Conservation (phyloP, 1,139 yeast species). For the Zygosaccharomyces sapae region DNA sequence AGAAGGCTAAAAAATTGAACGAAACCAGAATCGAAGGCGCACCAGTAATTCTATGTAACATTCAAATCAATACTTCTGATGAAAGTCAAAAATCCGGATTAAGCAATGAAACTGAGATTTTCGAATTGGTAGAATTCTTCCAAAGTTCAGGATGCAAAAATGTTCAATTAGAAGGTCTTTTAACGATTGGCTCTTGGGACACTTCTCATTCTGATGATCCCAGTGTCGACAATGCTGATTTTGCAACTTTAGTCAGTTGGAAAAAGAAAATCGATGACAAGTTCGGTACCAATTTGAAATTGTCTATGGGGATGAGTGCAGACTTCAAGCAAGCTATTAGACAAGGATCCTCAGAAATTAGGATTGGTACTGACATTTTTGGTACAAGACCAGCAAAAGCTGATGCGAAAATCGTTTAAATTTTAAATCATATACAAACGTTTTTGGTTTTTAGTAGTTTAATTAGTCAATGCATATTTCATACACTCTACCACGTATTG, state of each 20-base stretch:
- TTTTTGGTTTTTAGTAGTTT: constrained; percentile 2
- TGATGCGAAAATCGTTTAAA: constrained; percentile 20
- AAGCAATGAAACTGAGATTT: constrained; percentile 42
- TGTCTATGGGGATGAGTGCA: constrained; percentile 97
- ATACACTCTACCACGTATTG: constrained; percentile 26
- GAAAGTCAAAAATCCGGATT: constrained; percentile 89
- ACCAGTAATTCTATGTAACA: constrained; percentile 48
- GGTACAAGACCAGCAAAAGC: constrained; percentile 63
- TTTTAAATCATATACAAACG: background rate
- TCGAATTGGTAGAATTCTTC: constrained; percentile 49
- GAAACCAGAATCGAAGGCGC: constrained; percentile 52
- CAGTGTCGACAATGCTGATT: constrained; percentile 64
- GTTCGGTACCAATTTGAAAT: constrained; percentile 48
- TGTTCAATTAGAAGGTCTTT: constrained; percentile 66
- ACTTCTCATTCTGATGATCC: constrained; percentile 47
- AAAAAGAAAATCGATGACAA: constrained; percentile 47
- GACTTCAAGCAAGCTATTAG: constrained; percentile 82
- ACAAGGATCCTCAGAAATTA: constrained; percentile 83
- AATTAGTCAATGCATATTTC: constrained; percentile 14
- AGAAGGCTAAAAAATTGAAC: constrained; percentile 78
- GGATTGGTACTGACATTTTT: constrained; percentile 89
- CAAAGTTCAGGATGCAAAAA: constrained; percentile 47
- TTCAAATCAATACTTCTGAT: constrained; percentile 86
- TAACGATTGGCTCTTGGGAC: constrained; percentile 90
- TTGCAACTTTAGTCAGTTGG: constrained; percentile 50